Evolutionary conservation across 2,329 filamentous ascomycete species (phyloP).

Genomic region (Fusarium clavum): DNA sequence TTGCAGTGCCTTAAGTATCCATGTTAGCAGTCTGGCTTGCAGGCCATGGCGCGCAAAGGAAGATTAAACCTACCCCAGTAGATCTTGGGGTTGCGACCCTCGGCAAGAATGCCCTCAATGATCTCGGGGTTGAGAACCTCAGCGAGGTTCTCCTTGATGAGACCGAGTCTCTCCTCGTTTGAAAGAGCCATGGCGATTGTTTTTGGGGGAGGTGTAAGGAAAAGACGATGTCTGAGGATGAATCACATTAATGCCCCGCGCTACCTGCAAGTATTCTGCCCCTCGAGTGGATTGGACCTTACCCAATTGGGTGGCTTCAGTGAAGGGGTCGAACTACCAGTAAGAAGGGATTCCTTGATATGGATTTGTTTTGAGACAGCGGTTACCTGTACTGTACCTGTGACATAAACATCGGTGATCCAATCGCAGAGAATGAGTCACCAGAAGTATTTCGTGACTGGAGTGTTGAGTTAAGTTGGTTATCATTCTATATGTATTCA

Average conservation of each 20-base stretch:
- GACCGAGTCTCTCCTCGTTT: slow-evolving; percentile 69
- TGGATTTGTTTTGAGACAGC: background rate
- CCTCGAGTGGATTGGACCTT: slow-evolving; percentile 1
- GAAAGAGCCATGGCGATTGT: slow-evolving; percentile 23
- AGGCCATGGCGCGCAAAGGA: background rate
- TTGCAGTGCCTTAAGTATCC: slow-evolving; percentile 72
- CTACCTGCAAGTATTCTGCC: slow-evolving; percentile 1
- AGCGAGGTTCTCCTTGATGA: slow-evolving; percentile 84
- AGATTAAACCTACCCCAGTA: slow-evolving; percentile 75
- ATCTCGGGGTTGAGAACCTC: slow-evolving; percentile 89
- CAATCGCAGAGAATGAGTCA: background rate
- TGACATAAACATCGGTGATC: background rate
- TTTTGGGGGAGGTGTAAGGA: background rate
- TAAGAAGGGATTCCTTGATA: background rate
- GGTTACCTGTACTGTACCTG: background rate
- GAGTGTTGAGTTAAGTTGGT: background rate
- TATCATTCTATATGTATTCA: background rate
- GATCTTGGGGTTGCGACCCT: slow-evolving; percentile 78
- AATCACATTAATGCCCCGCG: slow-evolving; percentile 9
- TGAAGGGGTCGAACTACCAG: background rate
- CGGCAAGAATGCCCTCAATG: slow-evolving; percentile 76
- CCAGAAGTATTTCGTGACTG: background rate
- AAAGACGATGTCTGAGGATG: background rate
- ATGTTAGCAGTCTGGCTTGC: background rate
- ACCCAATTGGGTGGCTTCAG: background rate